phyloP scores from a whole-genome alignment of 78 protist species.

The Polysphondylium violaceum region DNA sequence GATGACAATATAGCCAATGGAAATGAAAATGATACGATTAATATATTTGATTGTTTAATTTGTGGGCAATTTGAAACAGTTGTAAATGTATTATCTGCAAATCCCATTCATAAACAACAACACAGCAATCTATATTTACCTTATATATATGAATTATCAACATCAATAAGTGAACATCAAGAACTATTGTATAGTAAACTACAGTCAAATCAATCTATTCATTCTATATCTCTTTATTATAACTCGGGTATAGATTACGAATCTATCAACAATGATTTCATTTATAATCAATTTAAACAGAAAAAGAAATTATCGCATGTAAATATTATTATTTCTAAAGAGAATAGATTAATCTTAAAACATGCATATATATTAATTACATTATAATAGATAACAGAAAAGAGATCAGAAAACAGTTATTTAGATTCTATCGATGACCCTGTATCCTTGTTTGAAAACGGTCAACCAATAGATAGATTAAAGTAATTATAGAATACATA shows the following conservation, averaged over 20 bases:
- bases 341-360: too few species aligned
- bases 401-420: conserved; percentile 4
- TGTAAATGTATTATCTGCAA: background rate
- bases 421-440: conserved; percentile 10
- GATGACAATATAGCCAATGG: too few species aligned
- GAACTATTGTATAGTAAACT: too few species aligned
- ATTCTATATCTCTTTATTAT: background rate
- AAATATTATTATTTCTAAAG: too few species aligned
- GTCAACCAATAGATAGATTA: background rate
- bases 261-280: too few species aligned
- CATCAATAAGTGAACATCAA: too few species aligned
- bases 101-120: background rate
- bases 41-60: too few species aligned
- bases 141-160: too few species aligned
- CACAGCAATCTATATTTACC: background rate
- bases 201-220: background rate
- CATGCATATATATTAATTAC: too few species aligned
- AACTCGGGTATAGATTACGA: background rate
- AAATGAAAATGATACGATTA: too few species aligned
- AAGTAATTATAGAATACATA: too few species aligned
- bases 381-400: too few species aligned
- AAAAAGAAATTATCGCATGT: background rate
- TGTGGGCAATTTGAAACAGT: background rate
- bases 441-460: conserved; percentile 8
- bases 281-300: background rate